Percentiles rank a stretch among this genome's conserved stretches.
phyloP scores from a whole-genome alignment of 2,329 filamentous ascomycete genomes.

The Fusarium chuoi region DNA sequence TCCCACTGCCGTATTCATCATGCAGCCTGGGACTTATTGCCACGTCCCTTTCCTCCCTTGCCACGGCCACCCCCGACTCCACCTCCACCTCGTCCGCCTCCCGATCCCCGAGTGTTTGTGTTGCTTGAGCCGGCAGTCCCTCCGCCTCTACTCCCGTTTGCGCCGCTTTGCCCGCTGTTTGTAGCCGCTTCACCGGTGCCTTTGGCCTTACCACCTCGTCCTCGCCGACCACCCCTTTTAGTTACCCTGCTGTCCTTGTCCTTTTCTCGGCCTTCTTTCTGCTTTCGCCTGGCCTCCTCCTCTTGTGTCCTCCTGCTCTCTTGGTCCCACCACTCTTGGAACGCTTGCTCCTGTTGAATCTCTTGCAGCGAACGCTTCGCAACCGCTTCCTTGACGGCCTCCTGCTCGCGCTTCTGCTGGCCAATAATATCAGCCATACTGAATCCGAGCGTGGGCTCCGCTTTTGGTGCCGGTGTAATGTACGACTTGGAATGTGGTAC shows the following conservation, averaged over 20 bases:
- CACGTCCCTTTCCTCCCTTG: slow-evolving; percentile 38
- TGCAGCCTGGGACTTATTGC: slow-evolving; percentile 24
- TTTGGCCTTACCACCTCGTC: slow-evolving; percentile 46
- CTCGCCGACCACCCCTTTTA: slow-evolving; percentile 45
- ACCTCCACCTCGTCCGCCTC: slow-evolving; percentile 35
- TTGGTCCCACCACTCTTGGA: slow-evolving; percentile 95
- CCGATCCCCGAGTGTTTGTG: slow-evolving; percentile 26
- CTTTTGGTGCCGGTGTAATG: slow-evolving; percentile 66
- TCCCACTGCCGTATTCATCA: not conserved
- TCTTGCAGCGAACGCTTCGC: slow-evolving; percentile 91
- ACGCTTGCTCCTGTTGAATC: slow-evolving; percentile 96
- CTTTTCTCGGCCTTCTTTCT: slow-evolving; percentile 53
- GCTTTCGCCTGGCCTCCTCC: slow-evolving; percentile 60
- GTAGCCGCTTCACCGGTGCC: slow-evolving; percentile 30
- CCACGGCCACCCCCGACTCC: slow-evolving; percentile 36
- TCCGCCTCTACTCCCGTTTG: slow-evolving; percentile 19
- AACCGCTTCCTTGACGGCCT: slow-evolving; percentile 81
- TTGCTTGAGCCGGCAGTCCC: slow-evolving; percentile 16
- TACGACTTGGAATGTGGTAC: slow-evolving; percentile 71
- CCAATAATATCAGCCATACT: slow-evolving; percentile 90
- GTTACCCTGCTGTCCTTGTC: slow-evolving; percentile 56
- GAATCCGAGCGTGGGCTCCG: slow-evolving; percentile 73
- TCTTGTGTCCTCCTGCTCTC: slow-evolving; percentile 79
- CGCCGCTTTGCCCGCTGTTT: slow-evolving; percentile 31
- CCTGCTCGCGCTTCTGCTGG: slow-evolving; percentile 86